Percentiles rank a stretch among this genome's conserved stretches.
Evolutionary conservation across 2,329 filamentous ascomycete genomes (phyloP).

Genomic region (Fusarium drepaniforme): DNA sequence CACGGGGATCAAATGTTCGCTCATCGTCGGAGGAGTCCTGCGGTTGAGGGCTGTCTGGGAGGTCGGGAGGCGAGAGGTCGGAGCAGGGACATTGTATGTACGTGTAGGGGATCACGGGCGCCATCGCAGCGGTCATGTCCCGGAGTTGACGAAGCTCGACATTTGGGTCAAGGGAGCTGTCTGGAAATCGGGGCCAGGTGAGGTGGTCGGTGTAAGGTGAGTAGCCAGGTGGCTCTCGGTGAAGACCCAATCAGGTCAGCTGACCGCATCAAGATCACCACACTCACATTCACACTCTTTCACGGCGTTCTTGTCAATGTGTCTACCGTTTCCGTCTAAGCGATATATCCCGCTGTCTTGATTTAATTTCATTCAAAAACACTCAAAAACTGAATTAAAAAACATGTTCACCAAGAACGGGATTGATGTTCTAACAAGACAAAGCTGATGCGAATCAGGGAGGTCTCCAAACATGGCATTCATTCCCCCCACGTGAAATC

Average conservation of each 20-base stretch:
- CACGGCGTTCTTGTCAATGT: not conserved
- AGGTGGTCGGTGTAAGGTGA: slow-evolving; percentile 35
- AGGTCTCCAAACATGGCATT: not conserved
- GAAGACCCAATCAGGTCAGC: slow-evolving; percentile 24
- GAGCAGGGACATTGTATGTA: slow-evolving; percentile 77
- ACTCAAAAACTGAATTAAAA: not conserved
- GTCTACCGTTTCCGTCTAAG: not conserved
- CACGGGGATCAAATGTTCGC: slow-evolving; percentile 86
- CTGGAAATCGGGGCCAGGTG: slow-evolving; percentile 24
- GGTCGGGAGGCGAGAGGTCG: slow-evolving; percentile 55
- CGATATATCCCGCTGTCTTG: not conserved
- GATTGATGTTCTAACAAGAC: not conserved
- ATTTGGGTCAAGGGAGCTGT: slow-evolving; percentile 31
- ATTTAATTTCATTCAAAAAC: not conserved
- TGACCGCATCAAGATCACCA: not conserved
- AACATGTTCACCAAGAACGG: not conserved
- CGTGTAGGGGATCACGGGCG: slow-evolving; percentile 69
- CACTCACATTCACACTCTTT: not conserved
- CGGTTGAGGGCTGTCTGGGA: slow-evolving; percentile 46
- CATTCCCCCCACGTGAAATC: not conserved
- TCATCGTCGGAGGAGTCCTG: slow-evolving; percentile 72
- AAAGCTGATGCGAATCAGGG: not conserved
- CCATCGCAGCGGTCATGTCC: slow-evolving; percentile 53
- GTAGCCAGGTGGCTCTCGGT: slow-evolving; percentile 10
- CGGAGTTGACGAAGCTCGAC: slow-evolving; percentile 29